phyloP scores from a whole-genome alignment of 371 early-diverging fungal species.

The Coemansia sp. region DNA sequence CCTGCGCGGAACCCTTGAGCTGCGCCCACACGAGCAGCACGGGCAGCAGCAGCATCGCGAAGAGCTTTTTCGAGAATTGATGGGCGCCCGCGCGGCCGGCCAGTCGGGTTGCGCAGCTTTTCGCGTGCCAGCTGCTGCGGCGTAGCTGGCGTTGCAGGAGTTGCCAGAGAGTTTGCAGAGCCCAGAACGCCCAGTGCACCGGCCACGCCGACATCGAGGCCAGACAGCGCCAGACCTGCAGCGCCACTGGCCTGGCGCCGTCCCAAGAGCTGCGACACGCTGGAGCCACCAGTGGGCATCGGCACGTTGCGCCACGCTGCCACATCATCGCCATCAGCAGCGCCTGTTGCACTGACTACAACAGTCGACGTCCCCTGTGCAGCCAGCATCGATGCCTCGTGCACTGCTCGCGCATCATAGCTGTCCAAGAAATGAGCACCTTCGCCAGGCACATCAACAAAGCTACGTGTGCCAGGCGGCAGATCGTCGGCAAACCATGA shows the following conservation, averaged over 20 bases:
- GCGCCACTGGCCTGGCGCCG: constrained; percentile 14
- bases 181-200: background rate
- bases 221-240: background rate
- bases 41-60: constrained; percentile 41
- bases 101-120: constrained; percentile 44
- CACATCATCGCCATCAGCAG: background rate
- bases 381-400: constrained; percentile 25
- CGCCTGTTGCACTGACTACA: background rate
- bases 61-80: constrained; percentile 52
- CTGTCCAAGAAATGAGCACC: constrained; percentile 48
- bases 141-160: constrained; percentile 18
- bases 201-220: constrained; percentile 11
- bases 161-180: background rate
- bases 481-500: constrained; percentile 48
- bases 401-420: constrained; percentile 31
- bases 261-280: constrained; percentile 15
- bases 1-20: constrained; percentile 6
- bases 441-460: constrained; percentile 41
- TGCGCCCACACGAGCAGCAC: constrained; percentile 5
- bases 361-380: background rate
- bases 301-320: background rate
- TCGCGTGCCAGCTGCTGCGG: constrained; percentile 34
- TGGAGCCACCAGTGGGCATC: constrained; percentile 2
- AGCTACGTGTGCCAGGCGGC: constrained; percentile 46
- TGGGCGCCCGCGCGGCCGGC: constrained; percentile 49